These are phyloP conservation scores for Coniella lustricola DNA, from an alignment of 2,329 filamentous ascomycete species.

Conservation along the genomic window DNA sequence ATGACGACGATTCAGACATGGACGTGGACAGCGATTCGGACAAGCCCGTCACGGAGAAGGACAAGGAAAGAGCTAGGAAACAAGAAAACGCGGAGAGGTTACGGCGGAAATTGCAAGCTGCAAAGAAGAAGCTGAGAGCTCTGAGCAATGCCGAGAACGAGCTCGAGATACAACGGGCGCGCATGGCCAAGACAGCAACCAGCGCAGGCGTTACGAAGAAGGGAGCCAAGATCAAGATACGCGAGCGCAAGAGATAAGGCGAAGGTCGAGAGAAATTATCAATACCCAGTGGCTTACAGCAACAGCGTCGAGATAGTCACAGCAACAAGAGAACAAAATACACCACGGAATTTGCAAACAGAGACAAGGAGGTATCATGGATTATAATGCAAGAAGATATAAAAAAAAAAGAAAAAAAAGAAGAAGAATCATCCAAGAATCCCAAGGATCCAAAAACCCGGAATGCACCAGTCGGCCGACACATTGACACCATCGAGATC, in stretches of 20 bases:
- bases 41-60: conserved; percentile 17
- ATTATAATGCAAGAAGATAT: conserved; percentile 5
- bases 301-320: background rate
- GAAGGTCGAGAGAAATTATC: conserved; percentile 6
- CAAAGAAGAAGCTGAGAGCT: conserved; percentile 47
- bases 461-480: conserved; percentile 6
- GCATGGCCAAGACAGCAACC: conserved; percentile 60
- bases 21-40: conserved; percentile 26
- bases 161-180: conserved; percentile 52
- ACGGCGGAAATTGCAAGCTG: conserved; percentile 39
- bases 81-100: conserved; percentile 39
- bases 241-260: conserved; percentile 56
- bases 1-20: conserved; percentile 21
- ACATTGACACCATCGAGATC: conserved; percentile 4
- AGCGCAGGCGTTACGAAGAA: conserved; percentile 51
- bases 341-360: background rate
- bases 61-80: conserved; percentile 26
- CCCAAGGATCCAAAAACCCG: conserved; percentile 1
- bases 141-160: conserved; percentile 49
- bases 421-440: background rate
- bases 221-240: conserved; percentile 56
- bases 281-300: background rate
- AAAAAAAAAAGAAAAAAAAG: background rate
- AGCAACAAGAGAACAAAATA: background rate
- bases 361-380: conserved; percentile 15